Conservation (phyloP, 2,329 filamentous ascomycete species). For the Pyrenochaeta sp. region DNA sequence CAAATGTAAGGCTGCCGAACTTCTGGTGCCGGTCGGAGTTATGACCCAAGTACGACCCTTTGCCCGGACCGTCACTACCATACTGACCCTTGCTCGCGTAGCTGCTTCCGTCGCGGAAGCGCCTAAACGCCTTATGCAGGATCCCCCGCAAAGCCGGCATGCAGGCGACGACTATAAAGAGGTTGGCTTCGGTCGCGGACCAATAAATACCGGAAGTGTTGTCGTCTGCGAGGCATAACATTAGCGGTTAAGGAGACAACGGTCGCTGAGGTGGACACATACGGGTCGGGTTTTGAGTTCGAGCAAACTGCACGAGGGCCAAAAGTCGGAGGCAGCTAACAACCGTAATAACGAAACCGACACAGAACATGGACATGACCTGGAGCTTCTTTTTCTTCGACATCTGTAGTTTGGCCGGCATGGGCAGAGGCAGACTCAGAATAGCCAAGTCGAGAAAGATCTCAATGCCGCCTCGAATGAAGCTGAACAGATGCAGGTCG, state of each 20-base stretch:
- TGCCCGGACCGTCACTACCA: conserved; percentile 19
- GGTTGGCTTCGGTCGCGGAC: conserved; percentile 35
- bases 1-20: conserved; percentile 26
- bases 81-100: conserved; percentile 22
- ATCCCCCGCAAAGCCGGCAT: conserved; percentile 37
- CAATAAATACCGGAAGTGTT: conserved; percentile 37
- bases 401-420: conserved; percentile 33
- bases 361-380: conserved; percentile 40
- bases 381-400: conserved; percentile 35
- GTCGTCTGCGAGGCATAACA: conserved; percentile 22
- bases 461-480: conserved; percentile 42
- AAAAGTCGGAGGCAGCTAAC: conserved; percentile 27
- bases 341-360: conserved; percentile 33
- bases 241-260: neutral
- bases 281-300: conserved; percentile 22
- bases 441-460: conserved; percentile 37
- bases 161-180: conserved; percentile 37
- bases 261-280: neutral
- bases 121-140: conserved; percentile 20
- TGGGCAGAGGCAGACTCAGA: conserved; percentile 30
- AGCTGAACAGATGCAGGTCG: conserved; percentile 50
- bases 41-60: conserved; percentile 26
- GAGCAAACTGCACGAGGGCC: conserved; percentile 18
- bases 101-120: conserved; percentile 17
- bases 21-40: conserved; percentile 18